Evolutionary conservation across 2,329 filamentous ascomycete genomes (phyloP), one percentile per base, ranked within the genome.

Genomic region (Ophiognomonia clavigignenti-juglandacearum): DNA sequence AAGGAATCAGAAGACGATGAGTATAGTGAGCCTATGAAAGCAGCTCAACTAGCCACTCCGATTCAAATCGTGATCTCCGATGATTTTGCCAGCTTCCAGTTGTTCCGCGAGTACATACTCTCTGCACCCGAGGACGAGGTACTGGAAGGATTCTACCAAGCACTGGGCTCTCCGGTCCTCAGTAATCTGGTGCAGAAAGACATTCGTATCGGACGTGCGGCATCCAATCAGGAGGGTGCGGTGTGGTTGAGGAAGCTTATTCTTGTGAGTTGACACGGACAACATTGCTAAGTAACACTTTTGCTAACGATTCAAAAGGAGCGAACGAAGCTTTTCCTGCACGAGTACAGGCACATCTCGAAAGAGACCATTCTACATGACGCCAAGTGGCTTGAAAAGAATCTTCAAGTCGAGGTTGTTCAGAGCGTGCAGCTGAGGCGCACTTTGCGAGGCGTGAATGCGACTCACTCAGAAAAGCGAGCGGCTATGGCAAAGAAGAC

Each of bases 111-210:
- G 43, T 80, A 82, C 53, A 74, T 98, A 24, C 76, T 95, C 23
- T 90, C 86, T 51, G 90, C 91, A 0, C 95, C 93, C 0, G 88
- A 96, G 62, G 93, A 98, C 60, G 93, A 97, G 53, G 63, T 69
- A 0, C 72, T 98, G 1, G 93, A 98, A 61, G 76, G 78, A 1
- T 92, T 98, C 53, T 98, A 98, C 64, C 67, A 81, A 29, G 77
- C 83, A 7, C 81, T 98, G 4, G 93, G 93, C 2, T 85, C 89
- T 4, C 78, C 83, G 37, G 81, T 80, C 45, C 74, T 98, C 18
- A 89, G 87, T 53, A 79, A 76, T 46, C 77, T 92, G 16, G 86
- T 97, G 11, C 82, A 89, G 57, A 85, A 92, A 59, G 83, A 91
- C 47, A 75, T 88, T 18, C 80, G 78, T 23, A 83, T 93, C 56